A percentile compares a stretch with the other conserved stretches of the same genome.
Evolutionary conservation across 805 yeast genomes (phyloP).

Genomic region (Yarrowia bubula): DNA sequence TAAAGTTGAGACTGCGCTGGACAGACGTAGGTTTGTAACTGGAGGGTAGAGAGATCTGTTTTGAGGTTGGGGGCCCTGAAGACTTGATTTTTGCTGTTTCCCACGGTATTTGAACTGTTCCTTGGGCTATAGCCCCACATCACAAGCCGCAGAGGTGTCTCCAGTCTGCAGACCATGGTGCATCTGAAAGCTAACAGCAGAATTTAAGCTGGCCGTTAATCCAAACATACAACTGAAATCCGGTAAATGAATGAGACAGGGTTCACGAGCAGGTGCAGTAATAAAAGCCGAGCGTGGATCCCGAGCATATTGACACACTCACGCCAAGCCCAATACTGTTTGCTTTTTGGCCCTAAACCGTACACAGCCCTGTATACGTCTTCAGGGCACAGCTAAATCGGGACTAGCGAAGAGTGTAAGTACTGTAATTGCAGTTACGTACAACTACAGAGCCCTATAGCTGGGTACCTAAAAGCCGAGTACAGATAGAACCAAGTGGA

Average conservation of each 20-base stretch:
- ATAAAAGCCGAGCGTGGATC: too few relatives aligned
- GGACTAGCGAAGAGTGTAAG: too few relatives aligned
- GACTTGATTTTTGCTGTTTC: neutral
- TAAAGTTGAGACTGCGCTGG: neutral
- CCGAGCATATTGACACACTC: too few relatives aligned
- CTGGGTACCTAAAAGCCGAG: too few relatives aligned
- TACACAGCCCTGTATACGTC: too few relatives aligned
- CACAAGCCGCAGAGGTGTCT: neutral
- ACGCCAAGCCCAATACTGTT: too few relatives aligned
- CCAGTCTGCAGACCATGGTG: neutral
- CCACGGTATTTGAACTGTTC: neutral
- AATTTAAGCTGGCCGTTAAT: neutral
- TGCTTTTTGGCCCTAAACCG: too few relatives aligned
- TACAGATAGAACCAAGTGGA: neutral
- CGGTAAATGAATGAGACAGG: neutral
- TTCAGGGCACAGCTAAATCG: too few relatives aligned
- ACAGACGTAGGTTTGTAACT: neutral
- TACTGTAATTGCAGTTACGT: too few relatives aligned
- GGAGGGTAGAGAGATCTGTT: too few relatives aligned
- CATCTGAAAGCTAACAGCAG: neutral
- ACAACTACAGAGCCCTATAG: too few relatives aligned
- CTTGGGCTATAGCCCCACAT: neutral
- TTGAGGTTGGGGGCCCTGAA: neutral
- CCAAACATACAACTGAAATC: neutral
- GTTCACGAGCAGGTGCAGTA: neutral